Base-by-base conservation (phyloP, 2,329 filamentous ascomycete genomes). In the Aureobasidium melanogenum region DNA sequence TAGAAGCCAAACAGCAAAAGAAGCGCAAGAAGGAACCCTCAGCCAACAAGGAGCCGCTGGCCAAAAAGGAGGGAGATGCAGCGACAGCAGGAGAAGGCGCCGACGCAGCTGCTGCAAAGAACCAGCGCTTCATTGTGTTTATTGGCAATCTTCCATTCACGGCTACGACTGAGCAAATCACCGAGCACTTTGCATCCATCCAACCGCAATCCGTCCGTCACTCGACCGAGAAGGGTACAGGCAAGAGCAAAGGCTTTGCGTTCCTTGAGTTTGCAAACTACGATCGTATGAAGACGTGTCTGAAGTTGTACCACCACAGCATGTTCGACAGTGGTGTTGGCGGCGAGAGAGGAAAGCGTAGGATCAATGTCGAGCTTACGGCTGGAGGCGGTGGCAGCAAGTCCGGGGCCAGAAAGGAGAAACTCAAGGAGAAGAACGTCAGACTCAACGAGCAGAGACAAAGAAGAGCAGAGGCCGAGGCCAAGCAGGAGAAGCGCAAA, bases 311-410 rank as follows among this genome's bases (percentile, higher is more conserved):
- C 76, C 92, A 97, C 76, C 92, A 97, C 76, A 88, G 85, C 63
- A 81, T 82, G 65, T 95, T 97, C 71, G 77, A 84, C 74, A 79
- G 62, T 36, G 67, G 63, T n/a, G 67, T 65, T 54, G 63, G 65
- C 36, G 66, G 68, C 61, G 67, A 71, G 79, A 86, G 74, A 77
- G 79, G 65, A 17, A 77, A 85, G 56, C 81, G 93, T 68, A 88
- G 87, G 75, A 95, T 97, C 69, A 97, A 96, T 71, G 89, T 97
- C 28, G 93, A 97, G 76, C 76, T 97, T 66, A 96, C 91, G 82
- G 92, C 89, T 63, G 92, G 92, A 39, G 56, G 56, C 24, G 82
- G 82, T 56, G 92, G 92, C 43, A 93, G 93, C 63, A 95, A 91
- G 73, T 89, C 84, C 48, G 80, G 85, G 65, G 76, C 80, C 61